phyloP scores from a whole-genome alignment of 2,329 filamentous ascomycete genomes.

The Aureobasidium vineae region DNA sequence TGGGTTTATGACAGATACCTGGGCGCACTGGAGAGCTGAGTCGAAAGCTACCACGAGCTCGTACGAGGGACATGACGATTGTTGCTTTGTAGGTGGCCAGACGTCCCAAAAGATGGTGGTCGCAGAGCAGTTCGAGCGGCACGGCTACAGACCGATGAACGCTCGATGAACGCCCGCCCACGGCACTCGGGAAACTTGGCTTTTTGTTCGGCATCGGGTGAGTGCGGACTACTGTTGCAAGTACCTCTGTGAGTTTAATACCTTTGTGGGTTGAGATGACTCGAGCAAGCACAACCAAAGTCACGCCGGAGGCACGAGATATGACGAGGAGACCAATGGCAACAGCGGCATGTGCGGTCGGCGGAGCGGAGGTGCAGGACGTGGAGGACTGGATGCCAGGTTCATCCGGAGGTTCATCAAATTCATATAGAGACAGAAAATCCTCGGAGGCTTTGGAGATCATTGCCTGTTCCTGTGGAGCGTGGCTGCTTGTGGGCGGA shows the following conservation, averaged over 20 bases:
- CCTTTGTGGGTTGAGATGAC: not conserved
- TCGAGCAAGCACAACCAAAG: not conserved
- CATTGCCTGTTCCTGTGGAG: conserved; percentile 24
- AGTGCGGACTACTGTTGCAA: conserved; percentile 1
- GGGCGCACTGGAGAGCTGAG: not conserved
- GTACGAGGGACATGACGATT: not conserved
- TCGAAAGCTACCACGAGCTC: not conserved
- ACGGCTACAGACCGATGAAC: conserved; percentile 3
- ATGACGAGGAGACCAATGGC: not conserved
- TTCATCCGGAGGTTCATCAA: not conserved
- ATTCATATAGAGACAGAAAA: not conserved
- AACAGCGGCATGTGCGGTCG: not conserved
- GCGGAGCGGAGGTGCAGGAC: conserved; percentile 7
- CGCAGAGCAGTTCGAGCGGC: conserved; percentile 16
- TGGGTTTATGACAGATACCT: not conserved
- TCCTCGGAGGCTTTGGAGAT: not conserved
- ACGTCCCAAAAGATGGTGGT: not conserved
- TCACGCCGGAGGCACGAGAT: not conserved
- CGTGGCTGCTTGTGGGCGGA: not conserved
- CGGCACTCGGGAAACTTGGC: conserved; percentile 2
- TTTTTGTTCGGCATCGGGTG: not conserved
- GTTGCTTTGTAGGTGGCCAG: not conserved
- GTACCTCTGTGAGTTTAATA: not conserved
- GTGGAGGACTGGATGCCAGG: not conserved
- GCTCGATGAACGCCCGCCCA: conserved; percentile 13